Base-by-base conservation (phyloP, 768 basidiomycete genomes). In the Xerocomellus amylosporus region DNA sequence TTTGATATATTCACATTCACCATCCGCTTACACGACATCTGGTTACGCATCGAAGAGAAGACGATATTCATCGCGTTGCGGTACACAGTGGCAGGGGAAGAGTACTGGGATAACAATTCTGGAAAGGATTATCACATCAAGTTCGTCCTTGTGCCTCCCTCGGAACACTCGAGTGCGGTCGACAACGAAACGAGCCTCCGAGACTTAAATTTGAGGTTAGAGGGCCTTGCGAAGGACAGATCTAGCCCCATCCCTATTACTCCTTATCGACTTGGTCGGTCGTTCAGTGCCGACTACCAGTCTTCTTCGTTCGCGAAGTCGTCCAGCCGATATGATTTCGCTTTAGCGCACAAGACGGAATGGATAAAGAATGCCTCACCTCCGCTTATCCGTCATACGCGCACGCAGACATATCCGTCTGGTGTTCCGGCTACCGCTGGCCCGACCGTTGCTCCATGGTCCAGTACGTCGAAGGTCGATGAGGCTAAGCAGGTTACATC, bases 101-200 rank as follows among this genome's bases (percentile, higher is more conserved):
- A 98, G 69, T 80, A 88, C 54, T 98, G 96, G 96, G 96, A 98
- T 70, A 95, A 91, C 74, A 96, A 97, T 66, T 67, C 62, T 24
- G 86, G 87, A 2, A 68, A 77, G 50, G 91, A 98, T 67, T 98
- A 96, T 70, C 74, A 82, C 44, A 81, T 90, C 51, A 81, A 77
- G 52, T 95, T 98, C 65, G 72, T 71, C 51, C 58, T 58, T 15
- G 44, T 42, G 54, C 63, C 63, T 48, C 62, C 64, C 49, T 61
- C 55, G 26, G 58, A 62, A 39, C 48, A 64, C 37, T 69, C 60
- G 41, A 59, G 69, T 47, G 71, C 66, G 20, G 71, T 71, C 26
- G 74, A 74, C 50, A 66, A 75, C 62, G 65, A 77, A 44, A 69
- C 68, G 52, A 64, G 74, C n/a, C 77, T 89, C 59, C 80, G 76